Evolutionary conservation across 129 eudicot genomes (phyloP), one percentile per base, ranked within the genome.

Genomic region (Solidago caesia): DNA sequence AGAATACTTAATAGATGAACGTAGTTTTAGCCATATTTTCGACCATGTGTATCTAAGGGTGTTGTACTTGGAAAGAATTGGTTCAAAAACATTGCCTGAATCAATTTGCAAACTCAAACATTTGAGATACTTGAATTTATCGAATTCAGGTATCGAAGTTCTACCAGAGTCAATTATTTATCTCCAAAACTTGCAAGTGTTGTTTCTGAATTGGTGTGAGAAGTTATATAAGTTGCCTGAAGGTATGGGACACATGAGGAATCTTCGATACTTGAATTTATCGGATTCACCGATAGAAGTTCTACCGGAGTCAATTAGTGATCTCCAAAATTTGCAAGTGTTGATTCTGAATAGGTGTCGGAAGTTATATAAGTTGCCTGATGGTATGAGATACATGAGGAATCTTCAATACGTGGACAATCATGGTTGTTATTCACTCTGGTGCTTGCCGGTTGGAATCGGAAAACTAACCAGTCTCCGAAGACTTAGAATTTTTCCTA

Each of bases 241-340:
- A n/a, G n/a, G n/a, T n/a, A n/a, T n/a, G n/a, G n/a, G n/a, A n/a
- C n/a, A n/a, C n/a, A n/a, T n/a, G n/a, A n/a, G n/a, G n/a, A n/a
- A n/a, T n/a, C n/a, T n/a, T n/a, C n/a, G n/a, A n/a, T n/a, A n/a
- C n/a, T n/a, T n/a, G n/a, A 72, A 83, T 1, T 39, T 82, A 21
- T 48, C 82, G 68, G 7, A 77, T n/a, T n/a, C 81, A 41, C 4
- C 13, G 12, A 75, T 81, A 53, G 77, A 68, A 44, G 73, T 13
- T 70, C 21, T 87, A 29, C 92, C 92, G 0, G 78, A 64, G 14
- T 81, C 88, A 2, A 64, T 87, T 4, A 75, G 72, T 7, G 51
- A 79, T 33, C 77, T 87, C 7, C 57, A 68, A 3, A 82, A 81
- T 55, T 59, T 87, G 57, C 86, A 84, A 69, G 65, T 81, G 13